Conservation (phyloP, 768 basidiomycete species). For the Termitomyces sp. region DNA sequence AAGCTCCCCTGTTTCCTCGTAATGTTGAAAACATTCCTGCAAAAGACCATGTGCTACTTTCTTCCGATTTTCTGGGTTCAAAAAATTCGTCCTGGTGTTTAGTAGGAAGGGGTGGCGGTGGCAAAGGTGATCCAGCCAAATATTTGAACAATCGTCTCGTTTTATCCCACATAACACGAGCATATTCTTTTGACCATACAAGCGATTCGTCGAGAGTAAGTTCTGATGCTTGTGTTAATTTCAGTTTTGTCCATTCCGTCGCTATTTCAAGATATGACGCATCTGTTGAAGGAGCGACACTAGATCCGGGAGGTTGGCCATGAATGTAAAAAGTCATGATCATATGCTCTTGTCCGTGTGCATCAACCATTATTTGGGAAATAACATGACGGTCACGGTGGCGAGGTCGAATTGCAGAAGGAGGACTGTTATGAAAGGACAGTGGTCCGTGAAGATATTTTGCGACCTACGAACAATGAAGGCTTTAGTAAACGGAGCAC, state of each 20-base stretch:
- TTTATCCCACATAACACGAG: slow-evolving; percentile 37
- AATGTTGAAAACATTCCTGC: slow-evolving; percentile 68
- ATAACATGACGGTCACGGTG: slow-evolving; percentile 80
- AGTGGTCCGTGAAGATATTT: slow-evolving; percentile 65
- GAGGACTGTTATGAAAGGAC: slow-evolving; percentile 78
- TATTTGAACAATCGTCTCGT: slow-evolving; percentile 62
- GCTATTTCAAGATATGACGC: slow-evolving; percentile 39
- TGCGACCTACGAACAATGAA: slow-evolving; percentile 43
- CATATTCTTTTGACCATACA: slow-evolving; percentile 37
- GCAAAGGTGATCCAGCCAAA: slow-evolving; percentile 56
- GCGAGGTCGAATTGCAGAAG: slow-evolving; percentile 66
- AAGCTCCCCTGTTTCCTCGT: slow-evolving; percentile 28
- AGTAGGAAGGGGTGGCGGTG: slow-evolving; percentile 26
- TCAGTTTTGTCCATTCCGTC: slow-evolving; percentile 37
- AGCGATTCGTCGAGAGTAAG: slow-evolving; percentile 53
- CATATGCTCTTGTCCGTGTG: slow-evolving; percentile 76
- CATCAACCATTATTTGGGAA: slow-evolving; percentile 71
- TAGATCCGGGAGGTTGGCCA: slow-evolving; percentile 42
- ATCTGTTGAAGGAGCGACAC: slow-evolving; percentile 23
- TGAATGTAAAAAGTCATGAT: slow-evolving; percentile 79
- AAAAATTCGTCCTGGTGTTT: slow-evolving; percentile 23
- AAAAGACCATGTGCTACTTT: slow-evolving; percentile 45
- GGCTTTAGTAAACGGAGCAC: neutral
- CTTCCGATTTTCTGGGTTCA: slow-evolving; percentile 22
- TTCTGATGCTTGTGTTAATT: slow-evolving; percentile 34